Conservation (phyloP, 805 yeast species). For the Ogataea trehalophila region DNA sequence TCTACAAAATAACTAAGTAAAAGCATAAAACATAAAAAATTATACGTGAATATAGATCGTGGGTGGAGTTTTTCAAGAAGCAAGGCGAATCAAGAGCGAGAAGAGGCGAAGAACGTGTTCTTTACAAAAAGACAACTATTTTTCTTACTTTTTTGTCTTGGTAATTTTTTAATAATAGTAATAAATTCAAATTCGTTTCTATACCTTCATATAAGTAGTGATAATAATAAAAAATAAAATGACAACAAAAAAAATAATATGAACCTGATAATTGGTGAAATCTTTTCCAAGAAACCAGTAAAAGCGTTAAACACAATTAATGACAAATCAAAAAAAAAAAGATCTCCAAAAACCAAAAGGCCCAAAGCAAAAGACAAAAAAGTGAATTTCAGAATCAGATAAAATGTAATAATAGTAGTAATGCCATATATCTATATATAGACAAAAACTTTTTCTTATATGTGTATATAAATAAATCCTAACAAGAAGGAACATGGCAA, state of each 20-base stretch:
- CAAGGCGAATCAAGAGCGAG: too few relatives aligned
- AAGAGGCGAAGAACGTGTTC: too few relatives aligned
- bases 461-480: slow-evolving; percentile 2
- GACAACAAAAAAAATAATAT: background rate
- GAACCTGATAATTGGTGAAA: too few relatives aligned
- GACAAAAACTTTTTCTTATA: slow-evolving; percentile 5
- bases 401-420: background rate
- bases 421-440: slow-evolving; percentile 3
- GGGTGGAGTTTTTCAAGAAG: too few relatives aligned
- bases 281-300: too few relatives aligned
- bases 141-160: background rate
- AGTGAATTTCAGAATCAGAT: slow-evolving; percentile 14
- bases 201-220: slow-evolving; percentile 8
- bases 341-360: background rate
- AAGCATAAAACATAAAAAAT: too few relatives aligned
- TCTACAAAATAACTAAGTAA: too few relatives aligned
- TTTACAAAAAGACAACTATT: too few relatives aligned
- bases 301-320: background rate
- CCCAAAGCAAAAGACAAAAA: slow-evolving; percentile 6
- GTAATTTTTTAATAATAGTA: background rate
- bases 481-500: background rate
- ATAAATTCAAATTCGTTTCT: slow-evolving; percentile 8
- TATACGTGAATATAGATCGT: too few relatives aligned
- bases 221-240: slow-evolving; percentile 1
- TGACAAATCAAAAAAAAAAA: background rate